Conservation (phyloP, 768 basidiomycete species). For the Dacryopinax spathularia region DNA sequence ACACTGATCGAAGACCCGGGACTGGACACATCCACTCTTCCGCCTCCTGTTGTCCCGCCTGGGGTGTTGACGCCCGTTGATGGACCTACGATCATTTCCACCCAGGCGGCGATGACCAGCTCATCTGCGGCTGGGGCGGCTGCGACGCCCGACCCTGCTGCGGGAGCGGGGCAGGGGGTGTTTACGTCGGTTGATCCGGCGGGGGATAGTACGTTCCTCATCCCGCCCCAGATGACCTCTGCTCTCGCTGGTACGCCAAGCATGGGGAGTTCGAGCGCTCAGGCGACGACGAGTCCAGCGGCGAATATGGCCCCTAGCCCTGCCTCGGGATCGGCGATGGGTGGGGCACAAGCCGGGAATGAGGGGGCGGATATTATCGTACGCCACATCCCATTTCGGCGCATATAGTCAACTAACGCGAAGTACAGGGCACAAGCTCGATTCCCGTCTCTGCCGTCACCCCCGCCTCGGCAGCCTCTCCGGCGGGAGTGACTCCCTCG, state of each 20-base stretch:
- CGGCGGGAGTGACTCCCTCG: background rate
- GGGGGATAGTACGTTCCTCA: background rate
- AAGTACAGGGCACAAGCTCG: background rate
- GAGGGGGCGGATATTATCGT: background rate
- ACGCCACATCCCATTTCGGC: background rate
- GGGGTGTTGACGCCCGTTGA: background rate
- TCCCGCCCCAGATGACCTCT: background rate
- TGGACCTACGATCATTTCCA: no score
- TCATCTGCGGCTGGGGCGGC: background rate
- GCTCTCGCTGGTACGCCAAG: background rate
- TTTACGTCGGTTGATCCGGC: background rate
- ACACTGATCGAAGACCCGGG: background rate
- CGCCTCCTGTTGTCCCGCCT: background rate
- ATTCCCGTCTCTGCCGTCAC: background rate
- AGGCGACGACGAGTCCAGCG: no score
- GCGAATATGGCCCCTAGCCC: no score
- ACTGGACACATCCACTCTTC: background rate
- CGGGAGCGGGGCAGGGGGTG: background rate
- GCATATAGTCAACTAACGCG: background rate
- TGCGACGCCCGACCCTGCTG: background rate
- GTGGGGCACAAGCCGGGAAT: background rate
- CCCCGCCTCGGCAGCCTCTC: background rate
- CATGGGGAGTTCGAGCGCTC: background rate
- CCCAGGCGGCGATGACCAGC: no score
- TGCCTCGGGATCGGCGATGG: no score